Base-by-base conservation (phyloP, 805 yeast genomes). In the Saccharomycopsis malanga region DNA sequence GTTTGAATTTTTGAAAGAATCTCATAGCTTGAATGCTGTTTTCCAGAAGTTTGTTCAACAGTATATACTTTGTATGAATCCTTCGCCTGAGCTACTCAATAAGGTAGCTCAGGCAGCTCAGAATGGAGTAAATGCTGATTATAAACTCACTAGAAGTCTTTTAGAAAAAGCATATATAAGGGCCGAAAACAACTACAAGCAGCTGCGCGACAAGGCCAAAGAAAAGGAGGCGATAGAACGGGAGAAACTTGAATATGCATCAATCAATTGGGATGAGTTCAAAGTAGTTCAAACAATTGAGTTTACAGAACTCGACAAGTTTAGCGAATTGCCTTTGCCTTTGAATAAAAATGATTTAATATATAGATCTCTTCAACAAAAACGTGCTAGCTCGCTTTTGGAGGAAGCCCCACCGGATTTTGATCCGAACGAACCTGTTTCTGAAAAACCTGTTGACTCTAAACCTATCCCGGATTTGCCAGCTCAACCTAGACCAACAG, bases 201-300 rank as follows among this genome's bases (percentile, higher is more conserved):
- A 62, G 18, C 53, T 71, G 44, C 58, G 58, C 4, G 61, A 66
- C 39, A 67, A 67, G 45, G 65, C 65, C 5, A 59, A 59, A 32
- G 56, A 59, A 39, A 32, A 36, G 38, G 15, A 42, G 63, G 65
- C 50, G 52, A 61, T 45, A 43, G 62, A 59, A 39, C 54, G 61
- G 39, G 71, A 74, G 34, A 71, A 71, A 48, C 54, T 77, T 4
- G 80, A 74, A 36, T 86, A 73, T 63, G 87, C 89, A 0, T 74
- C 83, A 7, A 80, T 87, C 20, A 88, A 89, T 63, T 91, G 98
- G 98, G 80, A 81, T 47, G 86, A 84, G 53, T 91, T 89, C 58
- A 69, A 72, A 2, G 69, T 86, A 15, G 82, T 86, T 5, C 87
- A 80, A 42, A 77, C 81, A 2, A 69, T 88, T 12, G 78, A 72